Evolutionary conservation across 1,139 yeast genomes (phyloP), one percentile per base, ranked within the genome.

Genomic region (Blastobotrys proliferans): DNA sequence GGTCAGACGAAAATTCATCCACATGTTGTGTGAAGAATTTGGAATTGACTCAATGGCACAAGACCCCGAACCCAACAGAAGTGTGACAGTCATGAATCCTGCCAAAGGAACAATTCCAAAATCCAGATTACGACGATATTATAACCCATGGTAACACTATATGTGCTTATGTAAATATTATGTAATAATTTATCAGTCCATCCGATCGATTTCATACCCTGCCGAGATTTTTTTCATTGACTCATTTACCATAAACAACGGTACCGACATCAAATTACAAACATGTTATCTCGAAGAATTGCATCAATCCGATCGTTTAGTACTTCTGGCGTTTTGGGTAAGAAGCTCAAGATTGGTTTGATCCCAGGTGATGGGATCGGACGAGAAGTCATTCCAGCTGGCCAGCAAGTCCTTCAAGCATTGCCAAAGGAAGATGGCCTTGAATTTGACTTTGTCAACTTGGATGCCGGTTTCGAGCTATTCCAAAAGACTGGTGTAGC

Each of bases 301-400:
- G n/a, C n/a, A n/a, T 29, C 14, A 29, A 10, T 8, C 36, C 30
- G 42, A 25, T 8, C 16, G 4, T 38, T 38, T 26, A 32, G 37
- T 20, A 38, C 42, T 16, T 26, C 30, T 6, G 14, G 35, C 4
- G 4, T 10, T 1, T 20, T 38, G 6, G 11, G 17, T 11, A 41
- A 41, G 40, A 29, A 40, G 4, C 32, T 41, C 19, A 35, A 35
- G 36, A 41, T 39, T 51, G 81, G 83, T 49, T 76, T 92, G 61
- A 88, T 92, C 58, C 96, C 98, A 41, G 98, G 98, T 63, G 98
- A 92, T 64, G 98, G 98, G 51, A 92, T 92, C 58, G 98, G 98
- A 45, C 80, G 86, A 60, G 98, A 92, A 68, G 98, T 92, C 40
- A 88, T 92, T 51, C 98, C 98, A 50, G 81, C 97, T 38, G 97